A percentile compares a stretch with the other conserved stretches of the same genome.
phyloP scores from a whole-genome alignment of 1,284 basidiomycete genomes.

The Porodaedalea pini region DNA sequence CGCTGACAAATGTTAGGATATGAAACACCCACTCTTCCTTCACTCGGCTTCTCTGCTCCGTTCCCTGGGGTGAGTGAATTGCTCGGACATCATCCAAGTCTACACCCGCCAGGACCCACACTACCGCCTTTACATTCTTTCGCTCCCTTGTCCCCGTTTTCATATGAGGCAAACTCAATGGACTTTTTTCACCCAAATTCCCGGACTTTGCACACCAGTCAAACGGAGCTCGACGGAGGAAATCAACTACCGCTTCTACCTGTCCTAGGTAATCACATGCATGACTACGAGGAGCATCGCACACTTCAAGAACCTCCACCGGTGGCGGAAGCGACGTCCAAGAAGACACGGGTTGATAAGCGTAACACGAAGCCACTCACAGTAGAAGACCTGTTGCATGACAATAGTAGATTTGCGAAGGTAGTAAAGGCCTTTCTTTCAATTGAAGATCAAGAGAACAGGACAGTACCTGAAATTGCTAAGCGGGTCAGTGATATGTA shows the following conservation, averaged over 20 bases:
- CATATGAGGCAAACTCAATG: neutral
- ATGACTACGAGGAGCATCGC: neutral
- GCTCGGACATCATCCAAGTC: constrained; percentile 1
- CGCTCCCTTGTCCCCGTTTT: constrained; percentile 11
- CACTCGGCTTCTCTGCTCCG: neutral
- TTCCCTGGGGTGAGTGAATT: constrained; percentile 5
- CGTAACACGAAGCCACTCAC: constrained; percentile 19
- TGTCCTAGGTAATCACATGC: neutral
- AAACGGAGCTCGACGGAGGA: neutral
- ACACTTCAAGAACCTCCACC: neutral
- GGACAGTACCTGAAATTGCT: constrained; percentile 20
- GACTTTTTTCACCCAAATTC: constrained; percentile 4
- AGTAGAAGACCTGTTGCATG: constrained; percentile 19
- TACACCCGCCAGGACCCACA: neutral
- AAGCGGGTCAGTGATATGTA: constrained; percentile 18
- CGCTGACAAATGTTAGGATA: neutral
- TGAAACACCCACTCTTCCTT: neutral
- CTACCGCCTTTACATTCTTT: constrained; percentile 13
- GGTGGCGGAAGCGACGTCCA: neutral
- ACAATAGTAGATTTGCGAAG: constrained; percentile 21
- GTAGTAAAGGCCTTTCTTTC: constrained; percentile 21
- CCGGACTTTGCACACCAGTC: neutral
- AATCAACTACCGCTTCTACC: neutral
- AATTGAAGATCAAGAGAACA: constrained; percentile 14
- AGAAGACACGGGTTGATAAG: constrained; percentile 11